Conservation (phyloP, 2,329 filamentous ascomycete genomes). For the Setomelanomma holmii region DNA sequence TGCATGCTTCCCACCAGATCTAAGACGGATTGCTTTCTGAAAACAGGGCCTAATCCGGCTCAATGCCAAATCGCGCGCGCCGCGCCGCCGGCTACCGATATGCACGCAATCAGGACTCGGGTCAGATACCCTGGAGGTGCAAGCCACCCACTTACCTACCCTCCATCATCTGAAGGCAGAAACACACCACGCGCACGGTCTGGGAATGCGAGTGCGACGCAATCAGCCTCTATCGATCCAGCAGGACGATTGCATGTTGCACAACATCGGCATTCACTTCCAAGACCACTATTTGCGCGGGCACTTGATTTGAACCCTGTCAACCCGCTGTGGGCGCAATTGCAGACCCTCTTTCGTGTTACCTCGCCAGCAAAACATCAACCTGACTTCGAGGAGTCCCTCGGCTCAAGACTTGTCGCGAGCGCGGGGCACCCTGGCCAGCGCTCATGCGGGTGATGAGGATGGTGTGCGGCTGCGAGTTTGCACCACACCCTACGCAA, state of each 20-base stretch:
- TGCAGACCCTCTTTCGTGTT: background rate
- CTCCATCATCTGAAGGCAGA: background rate
- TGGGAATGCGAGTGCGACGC: no score
- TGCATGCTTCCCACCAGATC: constrained; percentile 1
- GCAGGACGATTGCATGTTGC: background rate
- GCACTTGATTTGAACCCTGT: background rate
- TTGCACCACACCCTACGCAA: constrained; percentile 22
- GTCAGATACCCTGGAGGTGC: no score
- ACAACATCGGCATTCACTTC: background rate
- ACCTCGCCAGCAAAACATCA: no score
- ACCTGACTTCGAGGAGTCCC: background rate
- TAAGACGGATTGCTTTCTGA: background rate
- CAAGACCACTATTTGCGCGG: background rate
- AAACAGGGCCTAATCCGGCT: background rate
- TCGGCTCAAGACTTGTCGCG: background rate
- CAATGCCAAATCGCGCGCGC: background rate
- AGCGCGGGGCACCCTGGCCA: constrained; percentile 8
- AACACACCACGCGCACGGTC: background rate
- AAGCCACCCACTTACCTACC: no score
- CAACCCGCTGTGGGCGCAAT: background rate
- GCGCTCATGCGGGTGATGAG: constrained; percentile 41
- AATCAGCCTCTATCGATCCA: no score
- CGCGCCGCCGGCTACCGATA: constrained; percentile 2
- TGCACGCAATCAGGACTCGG: constrained; percentile 5
- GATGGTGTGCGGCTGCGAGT: constrained; percentile 9